Evolutionary conservation across 805 yeast species (phyloP), one percentile per base, ranked within the genome.

Genomic region (Nakazawaea laoshanensis): DNA sequence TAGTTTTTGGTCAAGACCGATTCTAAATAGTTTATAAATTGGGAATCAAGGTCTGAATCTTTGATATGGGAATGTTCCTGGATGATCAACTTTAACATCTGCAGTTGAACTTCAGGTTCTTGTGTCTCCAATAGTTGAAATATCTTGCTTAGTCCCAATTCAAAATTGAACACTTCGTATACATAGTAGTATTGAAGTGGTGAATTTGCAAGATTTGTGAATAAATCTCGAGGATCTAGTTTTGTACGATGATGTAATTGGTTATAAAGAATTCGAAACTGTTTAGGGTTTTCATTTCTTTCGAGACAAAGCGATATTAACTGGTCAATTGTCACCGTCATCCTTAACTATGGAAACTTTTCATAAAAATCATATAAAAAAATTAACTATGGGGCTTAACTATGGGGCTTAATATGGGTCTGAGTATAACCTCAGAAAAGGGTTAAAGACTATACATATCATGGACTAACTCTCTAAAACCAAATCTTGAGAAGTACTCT

Each of bases 121-220:
- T 14, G 22, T 10, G 16, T 10, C 11, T 5, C 13, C 29, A 34
- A 24, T 14, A 20, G 14, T 6, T 18, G 29, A 13, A 34, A 29
- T 2, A 34, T 16, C 9, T 24, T 29, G 16, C 33, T 29, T 10
- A 34, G n/a, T 5, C 37, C 37, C 7, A 33, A 7, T 17, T 34
- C 33, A 17, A 19, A 29, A 13, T 34, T 34, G 30, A 29, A 34
- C 13, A 34, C 17, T 24, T 34, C 37, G 13, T 19, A 34, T 8
- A 34, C 20, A 19, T 34, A 34, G 17, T 29, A 34, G 17, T 34
- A 34, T 4, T 28, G 27, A 13, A 34, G 25, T 5, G 20, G 18
- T 7, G 28, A 17, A 6, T 5, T 13, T 4, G 24, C 17, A 28
- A 33, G 19, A 11, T 14, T 14, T 7, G 12, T 13, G 23, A 33